Conservation (phyloP, 2,329 filamentous ascomycete genomes). For the Chrysoporthe cubensis region DNA sequence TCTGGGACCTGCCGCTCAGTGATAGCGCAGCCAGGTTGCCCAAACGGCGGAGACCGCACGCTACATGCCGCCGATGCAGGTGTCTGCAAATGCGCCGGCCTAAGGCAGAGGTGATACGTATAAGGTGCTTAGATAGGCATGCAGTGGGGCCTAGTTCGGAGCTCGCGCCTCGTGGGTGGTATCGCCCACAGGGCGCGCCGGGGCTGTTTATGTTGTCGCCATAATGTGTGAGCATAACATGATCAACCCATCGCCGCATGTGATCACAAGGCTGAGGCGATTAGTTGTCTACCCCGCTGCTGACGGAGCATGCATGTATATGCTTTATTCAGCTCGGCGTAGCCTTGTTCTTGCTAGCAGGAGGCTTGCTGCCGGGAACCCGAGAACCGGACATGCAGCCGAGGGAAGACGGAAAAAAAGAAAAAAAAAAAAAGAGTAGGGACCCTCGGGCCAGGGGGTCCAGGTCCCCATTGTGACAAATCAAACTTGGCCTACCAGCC, state of each 20-base stretch:
- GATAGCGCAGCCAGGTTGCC: no score
- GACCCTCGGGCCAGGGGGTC: no score
- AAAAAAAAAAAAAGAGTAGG: background rate
- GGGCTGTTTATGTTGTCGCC: background rate
- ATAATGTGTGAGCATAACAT: background rate
- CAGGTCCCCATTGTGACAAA: conserved; percentile 19
- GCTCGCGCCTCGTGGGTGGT: background rate
- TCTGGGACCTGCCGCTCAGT: background rate
- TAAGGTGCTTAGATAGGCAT: background rate
- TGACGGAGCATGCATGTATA: background rate
- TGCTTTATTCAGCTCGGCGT: conserved; percentile 1
- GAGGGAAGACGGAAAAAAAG: background rate
- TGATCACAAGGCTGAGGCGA: background rate
- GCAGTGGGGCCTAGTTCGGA: background rate
- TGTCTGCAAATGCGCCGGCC: background rate
- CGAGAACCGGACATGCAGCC: background rate
- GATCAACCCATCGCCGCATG: background rate
- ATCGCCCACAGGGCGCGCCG: no score
- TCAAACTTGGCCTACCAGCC: conserved; percentile 2
- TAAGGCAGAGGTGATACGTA: background rate
- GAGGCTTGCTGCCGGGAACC: background rate
- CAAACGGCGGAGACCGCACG: no score
- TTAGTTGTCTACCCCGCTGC: background rate
- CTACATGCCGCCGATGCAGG: no score
- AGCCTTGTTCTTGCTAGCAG: background rate